phyloP scores from a whole-genome alignment of 2,329 filamentous ascomycete species.

The Fusarium sp. region DNA sequence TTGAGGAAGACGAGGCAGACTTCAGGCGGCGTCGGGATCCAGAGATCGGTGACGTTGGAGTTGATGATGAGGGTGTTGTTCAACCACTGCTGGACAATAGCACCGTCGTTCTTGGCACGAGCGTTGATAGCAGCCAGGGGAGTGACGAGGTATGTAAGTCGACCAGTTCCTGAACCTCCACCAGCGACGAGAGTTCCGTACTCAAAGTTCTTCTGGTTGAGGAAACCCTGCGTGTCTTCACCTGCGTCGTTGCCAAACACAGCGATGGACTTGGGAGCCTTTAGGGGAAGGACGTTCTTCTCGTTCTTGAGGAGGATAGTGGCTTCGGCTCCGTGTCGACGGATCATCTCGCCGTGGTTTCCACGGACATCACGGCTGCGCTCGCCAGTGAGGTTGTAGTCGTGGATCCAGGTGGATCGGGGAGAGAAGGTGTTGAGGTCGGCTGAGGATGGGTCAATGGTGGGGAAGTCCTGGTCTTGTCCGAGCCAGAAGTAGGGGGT shows the following conservation, averaged over 20 bases:
- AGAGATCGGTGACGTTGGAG: slow-evolving; percentile 56
- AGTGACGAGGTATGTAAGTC: slow-evolving; percentile 51
- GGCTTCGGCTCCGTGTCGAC: slow-evolving; percentile 65
- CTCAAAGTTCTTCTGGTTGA: slow-evolving; percentile 72
- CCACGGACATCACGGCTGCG: slow-evolving; percentile 62
- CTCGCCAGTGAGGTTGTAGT: slow-evolving; percentile 60
- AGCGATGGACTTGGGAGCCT: slow-evolving; percentile 66
- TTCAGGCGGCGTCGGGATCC: slow-evolving; percentile 63
- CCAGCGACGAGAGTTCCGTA: slow-evolving; percentile 66
- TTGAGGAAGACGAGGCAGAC: slow-evolving; percentile 74
- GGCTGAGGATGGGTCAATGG: slow-evolving; percentile 55
- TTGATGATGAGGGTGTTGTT: slow-evolving; percentile 56
- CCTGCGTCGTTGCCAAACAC: slow-evolving; percentile 63
- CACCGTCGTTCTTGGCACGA: slow-evolving; percentile 58
- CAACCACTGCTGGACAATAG: slow-evolving; percentile 58
- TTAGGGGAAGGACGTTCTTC: slow-evolving; percentile 68
- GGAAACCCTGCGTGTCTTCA: slow-evolving; percentile 70
- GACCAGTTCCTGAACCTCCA: slow-evolving; percentile 61
- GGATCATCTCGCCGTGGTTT: slow-evolving; percentile 65
- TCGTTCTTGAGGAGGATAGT: slow-evolving; percentile 80
- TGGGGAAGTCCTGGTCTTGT: slow-evolving; percentile 59
- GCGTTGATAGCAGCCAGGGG: slow-evolving; percentile 54
- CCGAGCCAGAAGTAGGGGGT: slow-evolving; percentile 61
- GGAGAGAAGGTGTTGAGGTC: slow-evolving; percentile 63
- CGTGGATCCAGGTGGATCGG: slow-evolving; percentile 55